Percentiles rank a stretch among this genome's conserved stretches.
These are phyloP conservation scores for Phallus indusiatus DNA, from an alignment of 768 basidiomycete species.

Conservation along the genomic window DNA sequence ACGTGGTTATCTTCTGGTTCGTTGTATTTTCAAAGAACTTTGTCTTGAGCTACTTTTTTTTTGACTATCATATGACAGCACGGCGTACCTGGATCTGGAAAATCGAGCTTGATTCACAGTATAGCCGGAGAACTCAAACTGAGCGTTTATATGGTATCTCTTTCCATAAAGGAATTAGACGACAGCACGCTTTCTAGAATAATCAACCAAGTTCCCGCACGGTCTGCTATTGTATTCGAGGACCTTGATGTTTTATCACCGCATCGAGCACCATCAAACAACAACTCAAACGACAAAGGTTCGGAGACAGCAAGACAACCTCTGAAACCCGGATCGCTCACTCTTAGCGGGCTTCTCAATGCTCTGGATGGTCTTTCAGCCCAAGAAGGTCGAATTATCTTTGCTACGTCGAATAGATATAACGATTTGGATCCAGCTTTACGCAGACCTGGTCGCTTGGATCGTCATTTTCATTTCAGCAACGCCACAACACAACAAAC, in stretches of 20 bases:
- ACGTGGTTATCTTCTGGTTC: slow-evolving; percentile 61
- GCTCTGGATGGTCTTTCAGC: slow-evolving; percentile 71
- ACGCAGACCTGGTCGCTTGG: slow-evolving; percentile 70
- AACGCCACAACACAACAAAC: slow-evolving; percentile 65
- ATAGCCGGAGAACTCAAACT: slow-evolving; percentile 71
- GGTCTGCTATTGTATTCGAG: slow-evolving; percentile 73
- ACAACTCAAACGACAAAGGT: neutral
- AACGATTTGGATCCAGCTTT: slow-evolving; percentile 61
- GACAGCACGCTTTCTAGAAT: slow-evolving; percentile 49
- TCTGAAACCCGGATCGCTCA: neutral
- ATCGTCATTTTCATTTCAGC: slow-evolving; percentile 67
- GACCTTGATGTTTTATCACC: slow-evolving; percentile 76
- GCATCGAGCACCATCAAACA: slow-evolving; percentile 15
- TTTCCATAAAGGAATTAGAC: slow-evolving; percentile 54
- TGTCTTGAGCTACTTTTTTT: too few relatives aligned
- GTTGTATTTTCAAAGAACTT: slow-evolving; percentile 7
- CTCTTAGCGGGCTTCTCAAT: slow-evolving; percentile 63
- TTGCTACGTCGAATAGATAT: slow-evolving; percentile 73
- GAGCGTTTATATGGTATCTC: slow-evolving; percentile 63
- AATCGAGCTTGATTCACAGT: slow-evolving; percentile 68
- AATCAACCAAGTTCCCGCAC: slow-evolving; percentile 54
- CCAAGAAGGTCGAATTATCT: slow-evolving; percentile 72
- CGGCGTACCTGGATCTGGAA: slow-evolving; percentile 70
- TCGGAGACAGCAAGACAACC: neutral
- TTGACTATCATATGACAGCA: slow-evolving; percentile 30